Evolutionary conservation across 371 early-diverging fungal genomes (phyloP).

Genomic region (Mortierella polycephala): DNA sequence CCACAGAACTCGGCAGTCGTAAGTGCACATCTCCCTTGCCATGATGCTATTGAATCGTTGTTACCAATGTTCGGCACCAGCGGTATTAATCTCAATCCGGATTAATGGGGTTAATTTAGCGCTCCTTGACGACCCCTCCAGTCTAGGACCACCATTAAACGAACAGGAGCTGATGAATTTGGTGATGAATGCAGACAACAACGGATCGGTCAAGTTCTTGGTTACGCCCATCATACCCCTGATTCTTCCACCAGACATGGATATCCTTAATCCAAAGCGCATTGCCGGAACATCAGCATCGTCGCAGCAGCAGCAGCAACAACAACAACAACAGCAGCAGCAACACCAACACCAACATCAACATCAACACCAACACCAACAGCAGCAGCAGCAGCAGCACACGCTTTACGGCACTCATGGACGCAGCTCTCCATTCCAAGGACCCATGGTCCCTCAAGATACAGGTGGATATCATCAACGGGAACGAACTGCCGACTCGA

Average conservation of each 20-base stretch:
- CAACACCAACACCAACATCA: background rate
- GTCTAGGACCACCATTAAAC: slow-evolving; percentile 27
- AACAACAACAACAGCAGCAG: background rate
- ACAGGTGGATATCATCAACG: slow-evolving; percentile 29
- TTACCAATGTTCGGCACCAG: too few species aligned
- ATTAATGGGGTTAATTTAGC: slow-evolving; percentile 4
- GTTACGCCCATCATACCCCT: slow-evolving; percentile 49
- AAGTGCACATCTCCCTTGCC: slow-evolving; percentile 10
- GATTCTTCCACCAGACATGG: slow-evolving; percentile 41
- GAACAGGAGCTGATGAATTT: slow-evolving; percentile 41
- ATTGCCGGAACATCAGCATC: slow-evolving; percentile 10
- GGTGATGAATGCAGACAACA: slow-evolving; percentile 28
- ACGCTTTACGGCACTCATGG: slow-evolving; percentile 15
- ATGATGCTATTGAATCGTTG: too few species aligned
- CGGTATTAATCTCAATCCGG: too few species aligned
- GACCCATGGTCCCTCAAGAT: slow-evolving; percentile 12
- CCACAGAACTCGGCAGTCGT: slow-evolving; percentile 63
- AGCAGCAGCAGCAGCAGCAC: slow-evolving; percentile 4
- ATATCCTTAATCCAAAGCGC: slow-evolving; percentile 44
- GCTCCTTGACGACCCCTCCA: slow-evolving; percentile 22
- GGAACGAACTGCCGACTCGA: slow-evolving; percentile 33
- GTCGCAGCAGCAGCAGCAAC: background rate
- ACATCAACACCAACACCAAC: slow-evolving; percentile 3
- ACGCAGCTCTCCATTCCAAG: slow-evolving; percentile 33
- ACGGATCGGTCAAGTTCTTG: slow-evolving; percentile 40